These are phyloP conservation scores for Aspergillus pseudoglaucus DNA, from an alignment of 2,329 filamentous ascomycete genomes.

Conservation along the genomic window DNA sequence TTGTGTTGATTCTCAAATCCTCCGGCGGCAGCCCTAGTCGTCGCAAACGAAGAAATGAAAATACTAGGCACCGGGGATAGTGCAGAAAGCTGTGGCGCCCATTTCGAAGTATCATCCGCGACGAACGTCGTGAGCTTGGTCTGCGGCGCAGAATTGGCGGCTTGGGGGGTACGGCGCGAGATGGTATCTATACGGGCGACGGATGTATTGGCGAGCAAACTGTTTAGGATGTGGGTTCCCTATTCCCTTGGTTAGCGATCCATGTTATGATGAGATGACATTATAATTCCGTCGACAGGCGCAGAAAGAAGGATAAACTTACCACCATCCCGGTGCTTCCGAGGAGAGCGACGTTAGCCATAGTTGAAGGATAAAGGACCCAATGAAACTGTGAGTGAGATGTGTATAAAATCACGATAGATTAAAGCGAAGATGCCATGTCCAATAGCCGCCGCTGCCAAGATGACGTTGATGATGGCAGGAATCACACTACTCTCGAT, in stretches of 20 bases:
- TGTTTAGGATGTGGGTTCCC: constrained; percentile 68
- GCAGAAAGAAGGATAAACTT: constrained; percentile 17
- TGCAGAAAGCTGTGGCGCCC: constrained; percentile 55
- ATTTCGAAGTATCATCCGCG: constrained; percentile 61
- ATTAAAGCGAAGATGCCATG: too few relatives aligned
- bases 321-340: constrained; percentile 47
- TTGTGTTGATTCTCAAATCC: constrained; percentile 73
- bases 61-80: constrained; percentile 53
- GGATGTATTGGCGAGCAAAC: constrained; percentile 35
- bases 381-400: too few relatives aligned
- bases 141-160: constrained; percentile 42
- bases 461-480: not conserved
- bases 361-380: constrained; percentile 11
- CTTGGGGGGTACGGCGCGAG: constrained; percentile 37
- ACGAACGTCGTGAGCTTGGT: constrained; percentile 61
- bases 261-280: constrained; percentile 2
- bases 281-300: constrained; percentile 3
- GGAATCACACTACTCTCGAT: constrained; percentile 3
- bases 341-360: constrained; percentile 41
- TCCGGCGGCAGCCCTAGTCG: constrained; percentile 69
- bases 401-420: too few relatives aligned
- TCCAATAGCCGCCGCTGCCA: too few relatives aligned
- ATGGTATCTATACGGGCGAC: constrained; percentile 40
- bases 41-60: constrained; percentile 74
- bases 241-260: constrained; percentile 31